Evolutionary conservation across 2,329 filamentous ascomycete genomes (phyloP).

Genomic region (Calonectria henricotiae): DNA sequence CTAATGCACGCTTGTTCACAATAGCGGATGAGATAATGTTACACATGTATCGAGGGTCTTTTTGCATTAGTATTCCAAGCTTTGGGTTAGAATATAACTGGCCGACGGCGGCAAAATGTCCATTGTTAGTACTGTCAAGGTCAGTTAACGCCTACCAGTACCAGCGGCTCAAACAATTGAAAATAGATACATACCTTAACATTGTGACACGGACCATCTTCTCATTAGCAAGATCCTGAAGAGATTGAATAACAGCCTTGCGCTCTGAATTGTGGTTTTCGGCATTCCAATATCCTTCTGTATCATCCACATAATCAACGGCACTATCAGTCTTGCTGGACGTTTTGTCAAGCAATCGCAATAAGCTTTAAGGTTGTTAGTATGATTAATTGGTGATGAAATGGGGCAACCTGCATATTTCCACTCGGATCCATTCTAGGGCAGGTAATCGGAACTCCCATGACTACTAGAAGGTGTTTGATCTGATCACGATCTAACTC

Average conservation of each 20-base stretch:
- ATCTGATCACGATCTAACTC: constrained; percentile 91
- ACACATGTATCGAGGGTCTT: constrained; percentile 96
- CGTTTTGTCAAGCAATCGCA: constrained; percentile 78
- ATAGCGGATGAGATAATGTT: constrained; percentile 96
- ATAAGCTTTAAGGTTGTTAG: constrained; percentile 73
- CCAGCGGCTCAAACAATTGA: too few relatives aligned
- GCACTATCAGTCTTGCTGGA: too few relatives aligned
- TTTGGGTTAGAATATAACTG: constrained; percentile 72
- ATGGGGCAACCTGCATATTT: constrained; percentile 71
- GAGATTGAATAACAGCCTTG: constrained; percentile 87
- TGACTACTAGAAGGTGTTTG: constrained; percentile 89
- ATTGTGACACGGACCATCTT: constrained; percentile 95
- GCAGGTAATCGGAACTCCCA: constrained; percentile 89
- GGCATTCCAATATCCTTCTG: constrained; percentile 95
- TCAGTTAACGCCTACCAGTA: neutral
- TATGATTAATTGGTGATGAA: constrained; percentile 4
- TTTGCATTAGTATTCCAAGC: constrained; percentile 77
- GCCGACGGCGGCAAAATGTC: constrained; percentile 91
- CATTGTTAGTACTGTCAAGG: constrained; percentile 78
- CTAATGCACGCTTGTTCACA: constrained; percentile 90
- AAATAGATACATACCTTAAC: constrained; percentile 71
- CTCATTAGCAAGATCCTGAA: constrained; percentile 93
- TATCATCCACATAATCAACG: constrained; percentile 79
- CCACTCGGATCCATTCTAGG: constrained; percentile 81
- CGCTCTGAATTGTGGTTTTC: constrained; percentile 94